phyloP scores from a whole-genome alignment of 1,139 yeast species.

The Scheffersomyces parashehatae region DNA sequence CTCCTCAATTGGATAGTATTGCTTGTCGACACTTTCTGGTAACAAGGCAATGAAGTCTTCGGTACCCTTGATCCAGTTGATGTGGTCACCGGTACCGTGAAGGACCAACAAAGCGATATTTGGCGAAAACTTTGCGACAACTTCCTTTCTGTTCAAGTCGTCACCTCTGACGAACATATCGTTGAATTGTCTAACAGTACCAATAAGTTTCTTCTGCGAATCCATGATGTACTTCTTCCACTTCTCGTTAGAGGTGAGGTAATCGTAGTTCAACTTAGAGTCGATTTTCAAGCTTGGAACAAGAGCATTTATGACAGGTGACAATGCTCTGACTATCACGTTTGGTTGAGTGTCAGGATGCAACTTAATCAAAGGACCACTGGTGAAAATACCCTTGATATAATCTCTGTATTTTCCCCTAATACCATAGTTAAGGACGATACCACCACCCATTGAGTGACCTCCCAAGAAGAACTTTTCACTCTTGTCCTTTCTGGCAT shows the following conservation, averaged over 20 bases:
- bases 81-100: constrained; percentile 41
- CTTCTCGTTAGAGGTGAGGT: constrained; percentile 54
- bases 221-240: constrained; percentile 46
- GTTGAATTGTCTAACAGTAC: constrained; percentile 43
- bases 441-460: constrained; percentile 97
- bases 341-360: constrained; percentile 64
- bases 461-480: constrained; percentile 67
- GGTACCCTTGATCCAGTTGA: constrained; percentile 60
- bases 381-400: constrained; percentile 56
- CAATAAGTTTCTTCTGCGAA: constrained; percentile 44
- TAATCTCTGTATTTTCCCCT: constrained; percentile 58
- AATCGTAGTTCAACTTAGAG: constrained; percentile 55
- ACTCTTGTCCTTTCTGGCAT: constrained; percentile 18
- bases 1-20: constrained; percentile 26
- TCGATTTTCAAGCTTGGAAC: constrained; percentile 59
- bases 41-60: constrained; percentile 44
- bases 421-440: constrained; percentile 70
- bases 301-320: constrained; percentile 49
- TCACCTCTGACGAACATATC: constrained; percentile 71
- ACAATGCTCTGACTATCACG: constrained; percentile 40
- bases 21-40: constrained; percentile 27
- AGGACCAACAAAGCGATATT: constrained; percentile 33
- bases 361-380: constrained; percentile 68
- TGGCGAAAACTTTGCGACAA: constrained; percentile 44
- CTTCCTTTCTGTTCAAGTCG: constrained; percentile 42